These are phyloP conservation scores for Cercophora samala DNA, from an alignment of 495 filamentous ascomycete genomes.

Conservation along the genomic window DNA sequence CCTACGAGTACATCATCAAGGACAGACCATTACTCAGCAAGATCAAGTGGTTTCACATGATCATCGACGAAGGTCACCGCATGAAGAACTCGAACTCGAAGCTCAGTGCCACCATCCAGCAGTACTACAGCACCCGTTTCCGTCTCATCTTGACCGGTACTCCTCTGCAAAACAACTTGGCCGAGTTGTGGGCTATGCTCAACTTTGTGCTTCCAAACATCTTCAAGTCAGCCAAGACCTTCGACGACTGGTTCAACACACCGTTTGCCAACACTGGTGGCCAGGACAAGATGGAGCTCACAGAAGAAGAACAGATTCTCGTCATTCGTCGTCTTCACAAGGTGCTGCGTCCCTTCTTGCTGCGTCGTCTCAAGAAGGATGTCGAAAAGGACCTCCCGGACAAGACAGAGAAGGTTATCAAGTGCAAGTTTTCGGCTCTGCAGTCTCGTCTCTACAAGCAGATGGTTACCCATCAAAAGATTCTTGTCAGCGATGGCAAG, in stretches of 20 bases:
- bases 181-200: constrained; percentile 93
- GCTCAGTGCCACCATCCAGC: constrained; percentile 86
- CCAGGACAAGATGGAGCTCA: constrained; percentile 97
- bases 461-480: constrained; percentile 89
- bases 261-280: constrained; percentile 97
- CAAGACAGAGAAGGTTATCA: constrained; percentile 98
- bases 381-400: constrained; percentile 98
- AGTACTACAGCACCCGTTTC: constrained; percentile 91
- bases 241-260: constrained; percentile 99
- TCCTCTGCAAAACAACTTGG: constrained; percentile 93
- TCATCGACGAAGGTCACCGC: constrained; percentile 97
- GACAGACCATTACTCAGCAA: constrained; percentile 91
- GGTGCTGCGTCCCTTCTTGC: constrained; percentile 93
- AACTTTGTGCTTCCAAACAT: constrained; percentile 98
- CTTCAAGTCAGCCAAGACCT: constrained; percentile 98
- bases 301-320: constrained; percentile 98
- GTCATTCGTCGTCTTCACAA: constrained; percentile 98
- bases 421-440: constrained; percentile 94
- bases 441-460: constrained; percentile 94
- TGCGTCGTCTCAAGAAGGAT: constrained; percentile 98
- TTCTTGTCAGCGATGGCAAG: constrained; percentile 90
- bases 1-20: constrained; percentile 99
- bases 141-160: constrained; percentile 97
- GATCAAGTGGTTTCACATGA: constrained; percentile 99
- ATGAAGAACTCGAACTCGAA: constrained; percentile 99